Percentiles rank a stretch among this genome's conserved stretches.
phyloP scores from a whole-genome alignment of 345 rosid species.

The Microthlaspi erraticum region DNA sequence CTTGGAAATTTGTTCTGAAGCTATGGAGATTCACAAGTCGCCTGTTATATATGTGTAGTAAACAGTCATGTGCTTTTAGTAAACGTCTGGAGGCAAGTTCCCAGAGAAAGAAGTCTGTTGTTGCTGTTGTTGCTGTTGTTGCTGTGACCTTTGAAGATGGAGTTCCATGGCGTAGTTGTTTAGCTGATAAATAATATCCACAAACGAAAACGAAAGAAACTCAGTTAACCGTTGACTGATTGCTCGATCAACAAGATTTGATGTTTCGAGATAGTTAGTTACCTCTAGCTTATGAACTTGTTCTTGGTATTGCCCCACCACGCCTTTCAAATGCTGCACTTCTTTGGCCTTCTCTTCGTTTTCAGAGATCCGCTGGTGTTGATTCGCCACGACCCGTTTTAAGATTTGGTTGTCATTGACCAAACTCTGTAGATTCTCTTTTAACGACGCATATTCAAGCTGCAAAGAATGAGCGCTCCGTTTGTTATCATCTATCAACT shows the following conservation, averaged over 20 bases:
- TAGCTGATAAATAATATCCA: constrained; percentile 50
- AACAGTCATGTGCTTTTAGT: background rate
- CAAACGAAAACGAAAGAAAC: background rate
- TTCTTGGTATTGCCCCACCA: constrained; percentile 55
- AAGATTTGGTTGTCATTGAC: constrained; percentile 56
- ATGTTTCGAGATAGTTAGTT: constrained; percentile 11
- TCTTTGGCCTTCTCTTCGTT: constrained; percentile 55
- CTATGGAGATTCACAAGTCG: constrained; percentile 15
- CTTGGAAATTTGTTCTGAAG: constrained; percentile 10
- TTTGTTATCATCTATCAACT: background rate
- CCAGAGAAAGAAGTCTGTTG: constrained; percentile 44
- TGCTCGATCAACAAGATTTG: background rate
- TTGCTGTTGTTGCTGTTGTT: constrained; percentile 46
- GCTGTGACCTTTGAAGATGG: constrained; percentile 56
- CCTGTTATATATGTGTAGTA: background rate
- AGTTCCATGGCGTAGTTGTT: constrained; percentile 56
- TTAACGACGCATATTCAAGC: constrained; percentile 52
- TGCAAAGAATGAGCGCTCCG: constrained; percentile 17
- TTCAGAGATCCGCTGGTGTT: constrained; percentile 53
- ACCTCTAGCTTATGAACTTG: constrained; percentile 58
- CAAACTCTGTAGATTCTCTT: constrained; percentile 50
- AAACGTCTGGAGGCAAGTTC: constrained; percentile 42
- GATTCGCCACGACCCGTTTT: constrained; percentile 55
- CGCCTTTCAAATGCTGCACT: constrained; percentile 47
- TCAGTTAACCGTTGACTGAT: constrained; percentile 12